Percentiles rank a stretch among this genome's conserved stretches.
Conservation (phyloP, 129 eudicot genomes). For the Saposhnikovia divaricata region DNA sequence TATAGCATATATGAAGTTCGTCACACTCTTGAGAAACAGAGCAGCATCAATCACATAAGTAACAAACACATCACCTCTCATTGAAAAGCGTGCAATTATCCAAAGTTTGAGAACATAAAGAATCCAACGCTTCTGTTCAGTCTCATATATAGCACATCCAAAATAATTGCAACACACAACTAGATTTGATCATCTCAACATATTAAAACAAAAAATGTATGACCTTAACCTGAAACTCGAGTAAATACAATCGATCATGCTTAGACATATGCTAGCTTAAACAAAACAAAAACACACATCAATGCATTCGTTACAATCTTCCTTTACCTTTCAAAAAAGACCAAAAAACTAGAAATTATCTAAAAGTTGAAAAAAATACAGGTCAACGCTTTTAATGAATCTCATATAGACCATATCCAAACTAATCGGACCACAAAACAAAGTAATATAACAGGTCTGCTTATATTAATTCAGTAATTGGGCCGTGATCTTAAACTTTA, state of each 20-base stretch:
- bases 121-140: not conserved
- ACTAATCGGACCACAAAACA: not conserved
- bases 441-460: not conserved
- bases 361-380: not conserved
- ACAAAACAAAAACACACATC: not conserved
- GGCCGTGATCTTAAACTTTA: not conserved
- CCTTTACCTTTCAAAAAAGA: not conserved
- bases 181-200: not conserved
- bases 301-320: not conserved
- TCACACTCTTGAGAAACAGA: not conserved
- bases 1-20: too few species aligned
- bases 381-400: not conserved
- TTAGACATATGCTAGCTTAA: not conserved
- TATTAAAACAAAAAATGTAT: not conserved
- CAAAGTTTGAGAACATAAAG: not conserved
- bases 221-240: not conserved
- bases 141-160: not conserved
- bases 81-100: constrained; percentile 4
- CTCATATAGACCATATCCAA: not conserved
- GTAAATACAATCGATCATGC: not conserved
- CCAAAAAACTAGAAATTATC: not conserved
- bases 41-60: not conserved
- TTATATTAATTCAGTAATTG: too few species aligned
- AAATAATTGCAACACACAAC: not conserved
- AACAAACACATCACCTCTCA: not conserved